phyloP scores from a whole-genome alignment of 352 stramenopile genomes.

The Phytophthora uliginosa region DNA sequence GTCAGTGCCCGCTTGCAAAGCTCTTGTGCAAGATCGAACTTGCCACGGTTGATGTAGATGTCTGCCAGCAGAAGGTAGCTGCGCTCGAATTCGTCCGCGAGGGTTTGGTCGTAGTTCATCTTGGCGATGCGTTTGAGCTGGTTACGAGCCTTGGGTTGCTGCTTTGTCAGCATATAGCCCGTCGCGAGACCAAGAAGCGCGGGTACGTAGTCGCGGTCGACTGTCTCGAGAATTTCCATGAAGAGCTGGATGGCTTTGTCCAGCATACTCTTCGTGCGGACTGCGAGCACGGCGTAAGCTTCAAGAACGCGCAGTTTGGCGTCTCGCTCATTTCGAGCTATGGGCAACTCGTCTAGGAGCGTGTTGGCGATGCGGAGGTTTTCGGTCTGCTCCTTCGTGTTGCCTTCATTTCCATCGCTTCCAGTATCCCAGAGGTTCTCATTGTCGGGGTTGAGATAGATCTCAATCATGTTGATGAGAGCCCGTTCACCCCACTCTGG shows the following conservation, averaged over 20 bases:
- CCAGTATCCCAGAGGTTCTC: conserved; percentile 92
- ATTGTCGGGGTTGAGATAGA: conserved; percentile 96
- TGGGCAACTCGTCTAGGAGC: conserved; percentile 88
- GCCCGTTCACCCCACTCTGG: conserved; percentile 89
- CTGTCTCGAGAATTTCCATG: conserved; percentile 90
- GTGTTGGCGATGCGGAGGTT: conserved; percentile 91
- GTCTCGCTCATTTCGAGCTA: conserved; percentile 54
- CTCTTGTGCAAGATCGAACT: conserved; percentile 95
- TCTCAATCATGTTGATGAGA: conserved; percentile 95
- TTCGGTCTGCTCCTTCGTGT: conserved; percentile 85
- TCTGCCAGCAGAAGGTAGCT: conserved; percentile 95
- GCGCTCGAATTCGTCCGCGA: conserved; percentile 95
- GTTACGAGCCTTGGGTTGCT: conserved; percentile 94
- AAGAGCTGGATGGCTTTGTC: conserved; percentile 93
- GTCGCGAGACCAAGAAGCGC: conserved; percentile 91
- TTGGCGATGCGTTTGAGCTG: conserved; percentile 97
- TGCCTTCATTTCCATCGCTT: conserved; percentile 42
- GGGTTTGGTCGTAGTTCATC: conserved; percentile 90
- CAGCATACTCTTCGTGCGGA: conserved; percentile 84
- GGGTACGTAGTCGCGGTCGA: conserved; percentile 91
- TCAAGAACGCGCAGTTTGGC: conserved; percentile 88
- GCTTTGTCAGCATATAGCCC: conserved; percentile 95
- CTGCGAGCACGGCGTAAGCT: conserved; percentile 87
- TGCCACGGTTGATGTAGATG: conserved; percentile 92
- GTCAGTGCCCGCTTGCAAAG: conserved; percentile 94